Percentiles rank a stretch among this genome's conserved stretches.
These are phyloP conservation scores for Tetrapisispora pingtungensis DNA, from an alignment of 805 yeast species.

Conservation along the genomic window DNA sequence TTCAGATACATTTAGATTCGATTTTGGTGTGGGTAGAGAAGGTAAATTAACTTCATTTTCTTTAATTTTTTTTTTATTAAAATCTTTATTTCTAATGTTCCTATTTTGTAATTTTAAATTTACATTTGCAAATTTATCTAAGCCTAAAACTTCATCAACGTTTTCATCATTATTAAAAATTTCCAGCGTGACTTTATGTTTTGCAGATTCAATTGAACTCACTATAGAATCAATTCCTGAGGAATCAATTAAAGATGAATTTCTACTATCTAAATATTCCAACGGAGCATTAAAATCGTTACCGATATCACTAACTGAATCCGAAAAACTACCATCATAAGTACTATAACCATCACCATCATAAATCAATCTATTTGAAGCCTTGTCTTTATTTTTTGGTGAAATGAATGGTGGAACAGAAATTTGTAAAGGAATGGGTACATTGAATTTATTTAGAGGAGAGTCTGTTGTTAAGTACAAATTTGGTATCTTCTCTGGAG, in stretches of 20 bases:
- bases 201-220: slow-evolving; percentile 22
- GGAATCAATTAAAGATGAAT: not conserved
- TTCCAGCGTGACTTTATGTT: slow-evolving; percentile 22
- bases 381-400: slow-evolving; percentile 23
- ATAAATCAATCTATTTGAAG: slow-evolving; percentile 26
- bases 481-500: slow-evolving; percentile 5
- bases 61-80: not conserved
- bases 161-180: slow-evolving; percentile 4
- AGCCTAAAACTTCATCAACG: slow-evolving; percentile 20
- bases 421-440: slow-evolving; percentile 32
- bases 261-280: not conserved
- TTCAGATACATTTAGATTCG: not conserved
- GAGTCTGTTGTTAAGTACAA: slow-evolving; percentile 31
- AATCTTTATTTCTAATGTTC: slow-evolving; percentile 12
- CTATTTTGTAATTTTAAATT: slow-evolving; percentile 22
- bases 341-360: slow-evolving; percentile 32
- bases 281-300: not conserved
- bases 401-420: slow-evolving; percentile 32
- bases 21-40: not conserved
- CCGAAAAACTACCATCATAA: slow-evolving; percentile 5
- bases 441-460: slow-evolving; percentile 25
- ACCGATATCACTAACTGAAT: slow-evolving; percentile 1
- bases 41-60: not conserved
- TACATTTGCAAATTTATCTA: slow-evolving; percentile 27
- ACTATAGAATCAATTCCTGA: slow-evolving; percentile 7